Conservation (phyloP, 2,329 filamentous ascomycete species). For the Parafenestella ontariensis region DNA sequence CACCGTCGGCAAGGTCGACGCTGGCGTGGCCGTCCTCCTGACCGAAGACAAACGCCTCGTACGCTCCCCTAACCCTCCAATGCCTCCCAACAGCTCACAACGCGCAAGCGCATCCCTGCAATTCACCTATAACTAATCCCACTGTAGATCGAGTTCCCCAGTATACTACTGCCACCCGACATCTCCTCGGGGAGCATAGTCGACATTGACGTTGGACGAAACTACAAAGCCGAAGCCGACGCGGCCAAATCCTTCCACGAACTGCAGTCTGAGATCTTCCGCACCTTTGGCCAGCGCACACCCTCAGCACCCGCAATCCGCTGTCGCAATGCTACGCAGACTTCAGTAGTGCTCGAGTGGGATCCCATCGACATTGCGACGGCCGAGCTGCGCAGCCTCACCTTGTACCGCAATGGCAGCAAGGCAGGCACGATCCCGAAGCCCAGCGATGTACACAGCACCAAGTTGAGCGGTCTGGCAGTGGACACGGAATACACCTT, state of each 20-base stretch:
- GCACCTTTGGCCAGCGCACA: conserved; percentile 81
- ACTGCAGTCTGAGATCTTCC: conserved; percentile 89
- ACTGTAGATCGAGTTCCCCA: conserved; percentile 93
- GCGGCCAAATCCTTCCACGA: conserved; percentile 78
- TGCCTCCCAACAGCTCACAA: conserved; percentile 15
- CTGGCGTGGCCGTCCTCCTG: conserved; percentile 93
- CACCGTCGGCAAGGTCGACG: conserved; percentile 98
- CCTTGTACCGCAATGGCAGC: conserved; percentile 92
- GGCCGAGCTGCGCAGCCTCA: conserved; percentile 86
- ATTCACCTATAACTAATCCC: conserved; percentile 30
- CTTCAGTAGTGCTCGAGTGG: conserved; percentile 98
- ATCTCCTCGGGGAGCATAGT: conserved; percentile 97
- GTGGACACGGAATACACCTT: conserved; percentile 97
- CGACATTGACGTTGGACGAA: conserved; percentile 93
- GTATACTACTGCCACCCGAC: conserved; percentile 92
- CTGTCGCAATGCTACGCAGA: conserved; percentile 97
- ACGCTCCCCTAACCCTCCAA: conserved; percentile 50
- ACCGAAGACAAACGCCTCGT: conserved; percentile 97
- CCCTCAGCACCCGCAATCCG: conserved; percentile 80
- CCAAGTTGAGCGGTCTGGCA: conserved; percentile 95
- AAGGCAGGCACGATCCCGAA: conserved; percentile 95
- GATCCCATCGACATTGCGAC: conserved; percentile 93
- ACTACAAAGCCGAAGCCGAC: conserved; percentile 76
- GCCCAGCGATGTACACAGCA: conserved; percentile 85
- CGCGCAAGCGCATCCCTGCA: conserved; percentile 27